Evolutionary conservation across 1,139 yeast genomes (phyloP).

Genomic region (Nakaseomyces glabratus): DNA sequence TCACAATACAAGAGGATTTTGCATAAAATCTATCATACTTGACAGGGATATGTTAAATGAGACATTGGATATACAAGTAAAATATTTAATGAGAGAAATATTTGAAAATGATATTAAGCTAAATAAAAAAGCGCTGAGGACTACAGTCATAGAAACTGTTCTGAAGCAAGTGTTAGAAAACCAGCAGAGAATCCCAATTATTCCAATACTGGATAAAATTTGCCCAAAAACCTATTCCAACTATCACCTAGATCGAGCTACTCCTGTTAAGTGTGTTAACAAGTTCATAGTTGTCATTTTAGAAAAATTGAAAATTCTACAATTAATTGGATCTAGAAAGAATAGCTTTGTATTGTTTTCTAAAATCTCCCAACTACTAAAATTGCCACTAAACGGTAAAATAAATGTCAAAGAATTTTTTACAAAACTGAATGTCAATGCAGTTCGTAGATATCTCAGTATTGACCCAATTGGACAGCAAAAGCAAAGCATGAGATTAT

Average conservation of each 20-base stretch:
- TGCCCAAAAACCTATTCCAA: conserved; percentile 15
- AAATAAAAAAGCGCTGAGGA: no score
- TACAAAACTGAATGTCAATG: conserved; percentile 5
- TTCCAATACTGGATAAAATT: conserved; percentile 15
- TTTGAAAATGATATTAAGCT: conserved; percentile 2
- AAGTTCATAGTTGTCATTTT: conserved; percentile 37
- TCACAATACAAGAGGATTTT: background rate
- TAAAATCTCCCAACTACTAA: conserved; percentile 36
- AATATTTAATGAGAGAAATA: background rate
- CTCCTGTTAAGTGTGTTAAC: conserved; percentile 29
- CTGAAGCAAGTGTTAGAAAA: no score
- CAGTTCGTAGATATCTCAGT: no score
- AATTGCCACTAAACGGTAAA: conserved; percentile 32
- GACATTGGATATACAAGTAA: background rate
- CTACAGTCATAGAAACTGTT: no score
- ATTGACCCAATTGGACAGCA: no score
- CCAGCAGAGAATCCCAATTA: no score
- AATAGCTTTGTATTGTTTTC: conserved; percentile 41
- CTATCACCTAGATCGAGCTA: conserved; percentile 14
- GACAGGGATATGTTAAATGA: background rate
- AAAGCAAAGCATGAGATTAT: no score
- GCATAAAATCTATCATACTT: background rate
- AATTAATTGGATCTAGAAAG: conserved; percentile 44
- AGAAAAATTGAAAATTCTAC: conserved; percentile 44
- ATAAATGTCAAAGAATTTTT: conserved; percentile 20